phyloP scores from a whole-genome alignment of 371 early-diverging fungal genomes.

The Mortierella sp. region DNA sequence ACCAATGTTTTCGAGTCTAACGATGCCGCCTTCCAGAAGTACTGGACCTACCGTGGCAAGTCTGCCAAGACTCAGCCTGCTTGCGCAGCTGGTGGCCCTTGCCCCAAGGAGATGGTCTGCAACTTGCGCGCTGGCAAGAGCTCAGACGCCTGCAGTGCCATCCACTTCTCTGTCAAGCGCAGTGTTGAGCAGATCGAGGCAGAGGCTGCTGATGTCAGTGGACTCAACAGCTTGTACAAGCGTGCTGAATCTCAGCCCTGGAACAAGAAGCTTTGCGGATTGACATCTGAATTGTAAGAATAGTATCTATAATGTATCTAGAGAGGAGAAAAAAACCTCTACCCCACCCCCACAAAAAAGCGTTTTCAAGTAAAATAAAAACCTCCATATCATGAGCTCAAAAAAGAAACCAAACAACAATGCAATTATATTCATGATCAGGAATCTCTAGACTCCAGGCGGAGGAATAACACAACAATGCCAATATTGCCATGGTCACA shows the following conservation, averaged over 20 bases:
- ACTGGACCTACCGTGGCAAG: constrained; percentile 60
- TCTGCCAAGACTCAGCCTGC: constrained; percentile 52
- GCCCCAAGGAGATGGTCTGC: constrained; percentile 62
- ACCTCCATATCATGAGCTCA: background rate
- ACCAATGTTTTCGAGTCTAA: constrained; percentile 61
- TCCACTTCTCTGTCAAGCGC: constrained; percentile 18
- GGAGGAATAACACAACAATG: no score
- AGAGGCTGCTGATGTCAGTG: constrained; percentile 19
- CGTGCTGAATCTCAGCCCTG: constrained; percentile 30
- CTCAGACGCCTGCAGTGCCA: constrained; percentile 24
- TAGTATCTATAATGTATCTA: background rate
- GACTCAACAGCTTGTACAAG: constrained; percentile 34
- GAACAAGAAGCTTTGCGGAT: constrained; percentile 36
- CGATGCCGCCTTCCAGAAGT: constrained; percentile 59
- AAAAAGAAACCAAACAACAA: background rate
- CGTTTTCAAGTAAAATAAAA: background rate
- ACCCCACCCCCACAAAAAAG: background rate
- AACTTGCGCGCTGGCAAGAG: constrained; percentile 68
- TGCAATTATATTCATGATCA: no score
- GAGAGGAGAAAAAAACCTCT: background rate
- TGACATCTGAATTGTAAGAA: constrained; percentile 19
- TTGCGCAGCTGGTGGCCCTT: constrained; percentile 58
- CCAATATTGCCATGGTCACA: no score
- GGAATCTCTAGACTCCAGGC: no score
- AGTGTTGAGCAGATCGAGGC: constrained; percentile 1